Evolutionary conservation across 2,329 filamentous ascomycete genomes (phyloP), one percentile per base, ranked within the genome.

Genomic region (Ploettnerulaceae sp.): DNA sequence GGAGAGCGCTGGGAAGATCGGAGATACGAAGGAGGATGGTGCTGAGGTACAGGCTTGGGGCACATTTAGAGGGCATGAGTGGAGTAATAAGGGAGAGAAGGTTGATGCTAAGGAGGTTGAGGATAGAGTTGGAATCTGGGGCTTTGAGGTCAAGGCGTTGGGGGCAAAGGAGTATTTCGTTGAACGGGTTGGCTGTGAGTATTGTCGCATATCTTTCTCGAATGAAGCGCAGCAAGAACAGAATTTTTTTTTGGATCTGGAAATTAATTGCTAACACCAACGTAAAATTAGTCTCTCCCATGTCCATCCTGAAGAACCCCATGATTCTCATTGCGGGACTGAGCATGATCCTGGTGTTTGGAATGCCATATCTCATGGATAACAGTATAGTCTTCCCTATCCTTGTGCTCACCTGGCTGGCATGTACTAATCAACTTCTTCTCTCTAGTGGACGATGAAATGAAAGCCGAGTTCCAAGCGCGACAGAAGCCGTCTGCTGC

Each of bases 381-480:
- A 96, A 93, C 65, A 95, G 90, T 96, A 79, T n/a, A 53, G 88
- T 77, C 5, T 28, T 18, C 25, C 17, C 22, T 20, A 25, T 14
- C 14, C 35, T 24, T 18, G 3, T 32, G 24, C 9, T 22, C 21
- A 20, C 17, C 9, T 7, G 7, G 32, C 35, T 7, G n/a, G 2
- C n/a, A 36, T 38, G 29, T 14, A 14, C 32, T 48, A 28, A 46
- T 32, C 12, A 25, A 1, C 26, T 35, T n/a, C n/a, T n/a, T n/a
- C n/a, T n/a, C n/a, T n/a, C 8, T 61, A 96, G 90, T 98, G 90
- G 93, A 97, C 65, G 89, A 89, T n/a, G 93, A 98, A 67, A 86
- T 88, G 70, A 83, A 83, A 60, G 88, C 87, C 59, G 93, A 97
- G 65, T 95, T 93, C 64, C 89, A 96, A 66, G 86, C 89, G 61